These are phyloP conservation scores for Boletus huronensis DNA, from an alignment of 768 basidiomycete genomes.

Conservation along the genomic window DNA sequence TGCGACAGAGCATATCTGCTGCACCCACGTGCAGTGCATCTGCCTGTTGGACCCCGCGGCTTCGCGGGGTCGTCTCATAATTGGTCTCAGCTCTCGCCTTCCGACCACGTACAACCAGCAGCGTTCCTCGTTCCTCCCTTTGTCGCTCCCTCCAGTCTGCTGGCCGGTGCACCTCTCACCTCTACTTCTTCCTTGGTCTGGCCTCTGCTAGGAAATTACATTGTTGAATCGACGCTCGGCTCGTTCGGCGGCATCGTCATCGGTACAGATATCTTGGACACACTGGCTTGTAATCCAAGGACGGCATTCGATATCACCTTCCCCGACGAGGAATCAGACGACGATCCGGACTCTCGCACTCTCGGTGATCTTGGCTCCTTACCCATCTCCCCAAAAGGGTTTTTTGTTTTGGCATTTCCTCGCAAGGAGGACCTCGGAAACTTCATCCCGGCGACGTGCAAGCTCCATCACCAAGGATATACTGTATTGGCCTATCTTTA, in stretches of 20 bases:
- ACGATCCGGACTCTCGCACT: neutral
- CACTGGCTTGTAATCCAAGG: neutral
- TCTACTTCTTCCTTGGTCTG: slow-evolving; percentile 22
- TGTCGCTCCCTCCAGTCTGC: slow-evolving; percentile 36
- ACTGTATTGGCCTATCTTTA: slow-evolving; percentile 33
- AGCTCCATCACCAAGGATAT: slow-evolving; percentile 31
- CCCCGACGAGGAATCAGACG: neutral
- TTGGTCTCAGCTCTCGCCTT: slow-evolving; percentile 33
- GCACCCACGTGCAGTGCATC: slow-evolving; percentile 33
- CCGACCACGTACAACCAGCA: slow-evolving; percentile 36
- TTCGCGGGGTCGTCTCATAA: slow-evolving; percentile 22
- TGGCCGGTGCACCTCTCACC: slow-evolving; percentile 20
- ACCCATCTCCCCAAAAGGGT: slow-evolving; percentile 12
- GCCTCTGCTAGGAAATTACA: slow-evolving; percentile 17
- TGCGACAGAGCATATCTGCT: slow-evolving; percentile 40
- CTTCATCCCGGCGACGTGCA: slow-evolving; percentile 37
- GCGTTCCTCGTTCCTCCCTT: slow-evolving; percentile 62
- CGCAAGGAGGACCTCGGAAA: slow-evolving; percentile 31
- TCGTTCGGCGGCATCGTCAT: slow-evolving; percentile 40
- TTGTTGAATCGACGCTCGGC: slow-evolving; percentile 31
- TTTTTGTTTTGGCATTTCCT: slow-evolving; percentile 37
- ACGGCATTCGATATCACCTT: neutral
- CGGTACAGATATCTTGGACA: slow-evolving; percentile 7
- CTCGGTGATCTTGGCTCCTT: neutral
- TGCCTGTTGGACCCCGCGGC: slow-evolving; percentile 45